phyloP scores from a whole-genome alignment of 2,329 filamentous ascomycete genomes.

The Pestalotiopsis sp. region DNA sequence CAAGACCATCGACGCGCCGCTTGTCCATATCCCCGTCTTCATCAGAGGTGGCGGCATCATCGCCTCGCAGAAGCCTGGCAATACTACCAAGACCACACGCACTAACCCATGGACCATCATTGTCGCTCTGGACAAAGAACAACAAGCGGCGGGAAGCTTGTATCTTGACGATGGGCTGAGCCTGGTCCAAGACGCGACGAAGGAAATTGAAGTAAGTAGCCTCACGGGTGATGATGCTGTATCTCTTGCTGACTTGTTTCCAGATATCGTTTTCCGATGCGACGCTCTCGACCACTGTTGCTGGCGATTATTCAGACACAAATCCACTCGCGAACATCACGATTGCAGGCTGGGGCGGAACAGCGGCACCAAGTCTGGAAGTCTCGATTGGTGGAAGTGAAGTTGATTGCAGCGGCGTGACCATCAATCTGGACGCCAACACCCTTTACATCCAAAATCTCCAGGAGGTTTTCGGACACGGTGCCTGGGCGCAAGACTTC shows the following conservation, averaged over 20 bases:
- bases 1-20: conserved; percentile 44
- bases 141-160: conserved; percentile 60
- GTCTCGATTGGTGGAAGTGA: neutral
- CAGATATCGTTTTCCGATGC: neutral
- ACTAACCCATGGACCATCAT: conserved; percentile 69
- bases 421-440: neutral
- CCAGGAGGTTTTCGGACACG: neutral
- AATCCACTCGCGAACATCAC: conserved; percentile 1
- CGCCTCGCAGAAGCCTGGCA: conserved; percentile 67
- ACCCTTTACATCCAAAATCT: neutral
- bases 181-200: conserved; percentile 53
- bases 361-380: neutral
- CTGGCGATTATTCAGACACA: neutral
- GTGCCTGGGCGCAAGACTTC: neutral
- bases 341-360: conserved; percentile 3
- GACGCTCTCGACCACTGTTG: neutral
- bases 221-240: neutral
- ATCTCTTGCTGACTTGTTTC: neutral
- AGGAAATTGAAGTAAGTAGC: conserved; percentile 50
- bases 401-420: neutral
- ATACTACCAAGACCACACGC: conserved; percentile 67
- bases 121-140: conserved; percentile 58
- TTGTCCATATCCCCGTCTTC: conserved; percentile 73
- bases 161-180: conserved; percentile 80
- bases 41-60: conserved; percentile 71